Evolutionary conservation across 129 eudicot genomes (phyloP).

Genomic region (Mikania micrantha): DNA sequence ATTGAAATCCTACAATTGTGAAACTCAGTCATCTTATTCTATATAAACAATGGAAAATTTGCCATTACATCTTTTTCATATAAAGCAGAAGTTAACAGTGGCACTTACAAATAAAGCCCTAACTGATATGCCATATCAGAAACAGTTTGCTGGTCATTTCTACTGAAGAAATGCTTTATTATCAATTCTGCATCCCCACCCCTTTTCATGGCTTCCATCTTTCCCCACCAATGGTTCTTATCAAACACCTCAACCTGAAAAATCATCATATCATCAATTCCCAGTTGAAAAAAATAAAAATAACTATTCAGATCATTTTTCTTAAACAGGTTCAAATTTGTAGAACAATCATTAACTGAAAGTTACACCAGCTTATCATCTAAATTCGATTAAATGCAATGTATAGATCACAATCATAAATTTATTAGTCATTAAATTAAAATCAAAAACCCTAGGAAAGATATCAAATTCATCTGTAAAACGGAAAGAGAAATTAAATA

Average conservation of each 20-base stretch:
- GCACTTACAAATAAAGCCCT: conserved; percentile 84
- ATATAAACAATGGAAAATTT: not conserved
- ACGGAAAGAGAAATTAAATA: not conserved
- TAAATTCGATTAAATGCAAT: not conserved
- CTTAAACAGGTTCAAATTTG: not conserved
- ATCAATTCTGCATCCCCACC: conserved; percentile 74
- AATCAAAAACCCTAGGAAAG: conserved; percentile 19
- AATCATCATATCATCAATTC: conserved; percentile 8
- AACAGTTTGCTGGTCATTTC: conserved; percentile 62
- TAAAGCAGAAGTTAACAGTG: not conserved
- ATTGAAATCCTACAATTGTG: not conserved
- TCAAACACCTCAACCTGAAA: conserved; percentile 72
- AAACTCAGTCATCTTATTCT: not conserved
- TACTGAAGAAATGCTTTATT: conserved; percentile 52
- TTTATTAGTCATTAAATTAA: not conserved
- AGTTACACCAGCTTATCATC: not conserved
- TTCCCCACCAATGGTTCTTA: conserved; percentile 78
- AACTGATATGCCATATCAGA: conserved; percentile 78
- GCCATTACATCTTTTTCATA: not conserved
- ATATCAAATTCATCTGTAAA: not conserved
- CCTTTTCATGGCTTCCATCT: conserved; percentile 59
- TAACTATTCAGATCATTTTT: not conserved
- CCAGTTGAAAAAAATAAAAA: not conserved
- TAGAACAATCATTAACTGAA: not conserved
- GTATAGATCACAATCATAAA: not conserved